Conservation (phyloP, 345 rosid genomes). For the Hibiscus tridactylites region DNA sequence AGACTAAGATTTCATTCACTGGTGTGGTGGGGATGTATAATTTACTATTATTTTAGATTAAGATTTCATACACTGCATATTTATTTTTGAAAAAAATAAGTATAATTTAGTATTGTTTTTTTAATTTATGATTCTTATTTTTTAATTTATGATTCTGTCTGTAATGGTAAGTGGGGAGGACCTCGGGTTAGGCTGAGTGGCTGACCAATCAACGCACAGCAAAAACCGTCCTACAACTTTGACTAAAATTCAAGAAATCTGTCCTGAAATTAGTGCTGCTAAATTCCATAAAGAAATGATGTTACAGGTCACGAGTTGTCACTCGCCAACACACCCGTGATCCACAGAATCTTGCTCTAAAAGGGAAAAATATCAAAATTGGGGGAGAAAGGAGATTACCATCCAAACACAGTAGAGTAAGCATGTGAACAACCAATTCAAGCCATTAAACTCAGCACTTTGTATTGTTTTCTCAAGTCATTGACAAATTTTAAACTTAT, state of each 20-base stretch:
- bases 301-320: neutral
- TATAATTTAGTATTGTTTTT: no score
- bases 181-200: slow-evolving; percentile 2
- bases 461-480: neutral
- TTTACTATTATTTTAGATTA: no score
- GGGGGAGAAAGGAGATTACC: neutral
- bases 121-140: no score
- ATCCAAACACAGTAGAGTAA: neutral
- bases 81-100: no score
- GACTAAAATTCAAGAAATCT: neutral
- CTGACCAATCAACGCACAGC: slow-evolving; percentile 1
- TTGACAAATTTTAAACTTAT: neutral
- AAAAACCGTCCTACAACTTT: neutral
- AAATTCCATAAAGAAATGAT: neutral
- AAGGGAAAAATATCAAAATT: neutral
- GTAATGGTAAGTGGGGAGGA: no score
- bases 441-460: neutral
- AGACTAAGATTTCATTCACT: no score
- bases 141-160: no score
- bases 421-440: neutral
- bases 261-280: neutral
- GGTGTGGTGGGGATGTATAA: no score
- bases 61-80: no score
- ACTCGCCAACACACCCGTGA: neutral
- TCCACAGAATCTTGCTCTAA: neutral